Base-by-base conservation (phyloP, 306 rosid genomes). In the Citrullus mucosospermus region DNA sequence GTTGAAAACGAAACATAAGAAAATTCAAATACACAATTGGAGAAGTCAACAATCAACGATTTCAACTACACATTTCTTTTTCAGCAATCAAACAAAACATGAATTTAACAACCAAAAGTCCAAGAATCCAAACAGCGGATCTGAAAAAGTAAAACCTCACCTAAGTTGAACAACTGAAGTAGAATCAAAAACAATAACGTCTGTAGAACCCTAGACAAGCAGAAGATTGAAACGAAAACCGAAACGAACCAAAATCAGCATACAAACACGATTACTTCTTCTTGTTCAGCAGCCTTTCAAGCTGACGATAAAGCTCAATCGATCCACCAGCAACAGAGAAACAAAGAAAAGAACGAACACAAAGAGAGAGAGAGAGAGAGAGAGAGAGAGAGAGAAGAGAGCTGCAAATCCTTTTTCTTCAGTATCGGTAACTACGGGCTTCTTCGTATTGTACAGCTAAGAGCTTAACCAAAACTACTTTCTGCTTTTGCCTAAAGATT, bases 161-260 rank as follows among this genome's bases (percentile, higher is more conserved):
- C 72, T 62, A 70, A 84, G 83, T 48, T 68, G 56, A 78, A 62
- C 5, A 60, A 77, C 73, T 67, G 57, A 16, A 46, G 57, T 16
- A 70, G 22, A 70, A 67, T 80, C 1, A 68, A 76, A 50, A 75
- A 6, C 1, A 41, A 63, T 13, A 22, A 57, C 48, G 54, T 41
- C 80, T 41, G 59, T 39, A 30, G 61, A 87, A 87, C 82, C 96
- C 86, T 17, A 55, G 80, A 53, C 74, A 84, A 78, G 71, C 13
- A 38, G 80, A 82, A 73, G 75, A 62, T 48, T 9, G 59, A 86
- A 68, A 68, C 69, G 65, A 73, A 80, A 80, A 68, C 20, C 8
- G 22, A 41, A 80, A 83, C 86, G 53, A 65, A 88, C 88, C 89
- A 88, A 87, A 84, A 82, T 80, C 81, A 78, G 86, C 62, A 81